Base-by-base conservation (phyloP, 331 rosid species). In the Rosa hybrid region DNA sequence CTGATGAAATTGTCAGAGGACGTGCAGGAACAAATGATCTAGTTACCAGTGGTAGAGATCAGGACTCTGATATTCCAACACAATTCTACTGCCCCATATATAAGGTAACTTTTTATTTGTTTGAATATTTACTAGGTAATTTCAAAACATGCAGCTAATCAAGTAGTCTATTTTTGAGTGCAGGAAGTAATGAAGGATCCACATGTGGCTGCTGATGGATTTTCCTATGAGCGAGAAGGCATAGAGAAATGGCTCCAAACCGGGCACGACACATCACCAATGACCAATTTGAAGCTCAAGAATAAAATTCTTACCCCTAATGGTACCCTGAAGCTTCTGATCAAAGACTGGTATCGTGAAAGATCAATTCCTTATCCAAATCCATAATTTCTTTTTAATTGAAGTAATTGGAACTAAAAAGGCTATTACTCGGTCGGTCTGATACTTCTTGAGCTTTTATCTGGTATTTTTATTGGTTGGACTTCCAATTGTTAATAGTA, bases 201-300 rank as follows among this genome's bases (percentile, higher is more conserved):
- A 46, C 50, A 46, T 46, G 50, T 42, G 45, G 7, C 51, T 48
- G 13, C 14, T 9, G 45, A 48, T 48, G 12, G 51, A 10, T 9
- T 11, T 48, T 48, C 14, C 12, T 48, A 48, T 11, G 51, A 48
- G 51, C 51, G 13, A 48, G 51, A 48, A 48, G 14, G 13, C 51
- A 48, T 48, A 9, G 13, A 48, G 13, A 48, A 48, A 48, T 48
- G 51, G 51, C 12, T 48, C 11, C 45, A 48, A 13, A 6, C 45
- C 0, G 69, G 69, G 12, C 42, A 34, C 5, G 45, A 30, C 0
- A 30, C 71, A 6, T 65, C 71, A 14, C 71, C 71, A 65, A 4
- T 65, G 71, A 65, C 71, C 44, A 65, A 65, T 34, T 16, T 65
- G 71, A 65, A 65, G 71, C 71, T 65, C 11, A 18, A 30, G n/a